Evolutionary conservation across 176 grass and related monocot species (phyloP).

Genomic region (Bonia amplexicaulis): DNA sequence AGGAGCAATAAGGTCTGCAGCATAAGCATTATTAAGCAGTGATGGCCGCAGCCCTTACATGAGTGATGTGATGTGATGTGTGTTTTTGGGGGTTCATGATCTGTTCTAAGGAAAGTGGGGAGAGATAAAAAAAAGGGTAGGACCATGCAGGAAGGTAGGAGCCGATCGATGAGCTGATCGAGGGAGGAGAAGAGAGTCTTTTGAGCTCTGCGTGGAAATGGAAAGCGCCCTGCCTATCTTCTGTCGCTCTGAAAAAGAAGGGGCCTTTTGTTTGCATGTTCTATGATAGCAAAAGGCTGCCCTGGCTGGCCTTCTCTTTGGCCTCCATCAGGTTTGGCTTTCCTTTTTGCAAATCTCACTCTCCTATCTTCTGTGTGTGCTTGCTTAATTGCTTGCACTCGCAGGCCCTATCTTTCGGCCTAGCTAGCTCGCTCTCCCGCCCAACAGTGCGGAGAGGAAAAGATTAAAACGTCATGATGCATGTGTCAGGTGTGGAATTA

Average conservation of each 20-base stretch:
- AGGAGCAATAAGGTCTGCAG: neutral
- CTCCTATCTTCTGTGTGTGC: neutral
- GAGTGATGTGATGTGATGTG: neutral
- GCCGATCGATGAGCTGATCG: neutral
- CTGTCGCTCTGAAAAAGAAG: slow-evolving; percentile 35
- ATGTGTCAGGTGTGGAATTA: slow-evolving; percentile 49
- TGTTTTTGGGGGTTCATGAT: neutral
- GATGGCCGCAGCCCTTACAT: neutral
- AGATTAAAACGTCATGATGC: slow-evolving; percentile 38
- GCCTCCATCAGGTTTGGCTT: slow-evolving; percentile 27
- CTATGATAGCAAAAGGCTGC: slow-evolving; percentile 39
- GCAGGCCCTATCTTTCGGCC: neutral
- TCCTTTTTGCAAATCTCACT: neutral
- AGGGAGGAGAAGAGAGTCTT: neutral
- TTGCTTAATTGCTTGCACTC: neutral
- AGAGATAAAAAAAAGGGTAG: neutral
- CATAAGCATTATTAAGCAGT: neutral
- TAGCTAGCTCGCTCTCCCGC: neutral
- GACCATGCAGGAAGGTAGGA: neutral
- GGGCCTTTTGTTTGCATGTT: slow-evolving; percentile 47
- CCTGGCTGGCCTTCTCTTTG: slow-evolving; percentile 25
- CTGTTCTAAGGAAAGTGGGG: neutral
- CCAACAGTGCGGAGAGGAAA: neutral
- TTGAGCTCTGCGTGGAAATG: neutral
- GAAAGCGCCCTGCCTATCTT: slow-evolving; percentile 23